A percentile compares a stretch with the other conserved stretches of the same genome.
These are phyloP conservation scores for Lithohypha guttulata DNA, from an alignment of 2,329 filamentous ascomycete species.

Conservation along the genomic window DNA sequence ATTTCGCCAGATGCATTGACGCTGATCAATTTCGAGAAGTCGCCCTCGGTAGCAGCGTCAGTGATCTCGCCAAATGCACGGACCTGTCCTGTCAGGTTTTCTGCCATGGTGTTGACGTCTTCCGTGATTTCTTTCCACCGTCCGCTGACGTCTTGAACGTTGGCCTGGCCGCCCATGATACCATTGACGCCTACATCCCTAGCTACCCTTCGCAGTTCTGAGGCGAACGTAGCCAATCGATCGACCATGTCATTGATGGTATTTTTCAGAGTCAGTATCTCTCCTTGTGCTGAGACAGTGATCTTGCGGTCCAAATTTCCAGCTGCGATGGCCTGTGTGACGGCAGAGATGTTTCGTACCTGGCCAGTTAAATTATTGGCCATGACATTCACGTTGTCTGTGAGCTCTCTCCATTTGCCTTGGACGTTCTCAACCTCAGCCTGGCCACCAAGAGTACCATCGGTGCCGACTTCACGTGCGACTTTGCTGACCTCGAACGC, in stretches of 20 bases:
- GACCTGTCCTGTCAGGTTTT: conserved; percentile 86
- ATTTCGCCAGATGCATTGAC: conserved; percentile 97
- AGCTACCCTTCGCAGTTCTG: conserved; percentile 88
- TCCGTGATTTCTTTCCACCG: conserved; percentile 98
- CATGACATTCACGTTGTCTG: conserved; percentile 59
- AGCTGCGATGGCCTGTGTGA: conserved; percentile 89
- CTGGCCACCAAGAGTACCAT: conserved; percentile 53
- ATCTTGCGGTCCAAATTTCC: conserved; percentile 95
- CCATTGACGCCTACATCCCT: conserved; percentile 95
- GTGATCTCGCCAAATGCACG: conserved; percentile 96
- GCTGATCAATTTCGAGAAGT: conserved; percentile 93
- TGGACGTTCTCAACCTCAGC: conserved; percentile 55
- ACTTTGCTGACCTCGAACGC: conserved; percentile 57
- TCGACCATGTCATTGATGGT: conserved; percentile 99
- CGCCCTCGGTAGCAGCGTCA: conserved; percentile 91
- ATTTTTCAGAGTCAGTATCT: conserved; percentile 86
- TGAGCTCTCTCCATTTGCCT: conserved; percentile 57
- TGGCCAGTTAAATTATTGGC: conserved; percentile 53
- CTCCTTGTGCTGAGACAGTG: conserved; percentile 86
- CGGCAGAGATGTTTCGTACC: conserved; percentile 84
- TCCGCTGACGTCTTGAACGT: conserved; percentile 83
- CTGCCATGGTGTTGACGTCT: conserved; percentile 87
- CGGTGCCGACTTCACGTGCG: conserved; percentile 53
- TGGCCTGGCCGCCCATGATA: conserved; percentile 96
- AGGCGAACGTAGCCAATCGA: conserved; percentile 86